phyloP scores from a whole-genome alignment of 2,329 filamentous ascomycete species.

The Penicillium nordicum region DNA sequence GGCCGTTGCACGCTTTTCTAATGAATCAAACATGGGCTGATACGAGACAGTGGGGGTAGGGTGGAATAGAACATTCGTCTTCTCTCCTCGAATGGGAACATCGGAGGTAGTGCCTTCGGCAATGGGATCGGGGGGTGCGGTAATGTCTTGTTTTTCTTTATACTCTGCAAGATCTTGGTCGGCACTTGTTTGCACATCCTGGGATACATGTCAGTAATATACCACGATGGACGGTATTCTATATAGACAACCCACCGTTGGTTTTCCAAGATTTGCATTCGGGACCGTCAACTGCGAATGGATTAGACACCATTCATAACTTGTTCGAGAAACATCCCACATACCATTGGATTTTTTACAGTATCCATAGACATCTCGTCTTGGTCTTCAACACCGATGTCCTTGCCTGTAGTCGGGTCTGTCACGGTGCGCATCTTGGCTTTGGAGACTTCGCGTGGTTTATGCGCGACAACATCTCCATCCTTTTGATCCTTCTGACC shows the following conservation, averaged over 20 bases:
- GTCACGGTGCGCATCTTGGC: conserved; percentile 62
- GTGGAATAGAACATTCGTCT: conserved; percentile 94
- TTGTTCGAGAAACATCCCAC: conserved; percentile 6
- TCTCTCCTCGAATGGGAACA: conserved; percentile 92
- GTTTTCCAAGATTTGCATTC: conserved; percentile 80
- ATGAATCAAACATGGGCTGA: conserved; percentile 79
- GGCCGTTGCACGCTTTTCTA: conserved; percentile 67
- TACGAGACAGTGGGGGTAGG: conserved; percentile 87
- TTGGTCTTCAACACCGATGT: conserved; percentile 82
- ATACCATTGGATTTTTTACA: conserved; percentile 68
- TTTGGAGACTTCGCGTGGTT: conserved; percentile 43
- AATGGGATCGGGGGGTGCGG: conserved; percentile 83
- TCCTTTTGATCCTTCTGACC: conserved; percentile 48
- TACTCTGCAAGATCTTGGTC: conserved; percentile 75
- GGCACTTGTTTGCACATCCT: conserved; percentile 66
- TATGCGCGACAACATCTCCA: conserved; percentile 45
- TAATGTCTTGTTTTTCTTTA: conserved; percentile 79
- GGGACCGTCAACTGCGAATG: conserved; percentile 68
- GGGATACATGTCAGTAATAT: conserved; percentile 3
- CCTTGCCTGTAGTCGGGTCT: conserved; percentile 81
- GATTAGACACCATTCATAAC: not conserved
- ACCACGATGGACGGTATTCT: not conserved
- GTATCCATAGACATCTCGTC: conserved; percentile 66
- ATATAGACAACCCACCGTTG: conserved; percentile 50
- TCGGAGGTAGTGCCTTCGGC: conserved; percentile 80